Evolutionary conservation across 2,329 filamentous ascomycete species (phyloP).

Genomic region (Sporothrix variecibatus): DNA sequence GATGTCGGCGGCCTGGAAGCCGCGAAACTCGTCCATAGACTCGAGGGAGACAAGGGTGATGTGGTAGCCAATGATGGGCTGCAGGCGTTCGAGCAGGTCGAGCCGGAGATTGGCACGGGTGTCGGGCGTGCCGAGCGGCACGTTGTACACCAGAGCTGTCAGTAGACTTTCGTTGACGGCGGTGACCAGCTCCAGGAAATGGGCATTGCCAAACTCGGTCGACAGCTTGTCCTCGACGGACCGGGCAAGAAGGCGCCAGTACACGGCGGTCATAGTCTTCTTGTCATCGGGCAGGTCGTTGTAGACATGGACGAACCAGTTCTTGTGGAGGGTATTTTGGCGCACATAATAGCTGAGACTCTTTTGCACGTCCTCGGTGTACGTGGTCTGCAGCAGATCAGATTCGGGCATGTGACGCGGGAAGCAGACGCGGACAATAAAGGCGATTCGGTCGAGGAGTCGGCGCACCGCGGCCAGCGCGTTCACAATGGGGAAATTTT

Average conservation of each 20-base stretch:
- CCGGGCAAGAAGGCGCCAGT: neutral
- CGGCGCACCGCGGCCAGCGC: neutral
- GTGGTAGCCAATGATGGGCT: neutral
- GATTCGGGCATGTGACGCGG: no score
- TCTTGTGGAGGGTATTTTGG: neutral
- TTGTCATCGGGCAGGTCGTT: slow-evolving; percentile 1
- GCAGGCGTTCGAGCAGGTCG: neutral
- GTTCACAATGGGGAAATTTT: neutral
- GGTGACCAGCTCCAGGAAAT: neutral
- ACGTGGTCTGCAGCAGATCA: neutral
- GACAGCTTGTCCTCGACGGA: neutral
- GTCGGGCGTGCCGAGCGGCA: neutral
- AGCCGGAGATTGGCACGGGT: neutral
- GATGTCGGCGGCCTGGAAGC: neutral
- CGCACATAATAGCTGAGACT: slow-evolving; percentile 12
- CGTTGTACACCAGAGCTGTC: neutral
- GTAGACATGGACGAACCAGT: slow-evolving; percentile 13
- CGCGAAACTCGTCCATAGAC: neutral
- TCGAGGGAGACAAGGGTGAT: neutral
- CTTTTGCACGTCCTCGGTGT: neutral
- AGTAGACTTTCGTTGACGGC: neutral
- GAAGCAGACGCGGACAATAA: neutral
- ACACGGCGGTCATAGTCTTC: slow-evolving; percentile 17
- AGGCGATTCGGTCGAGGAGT: neutral
- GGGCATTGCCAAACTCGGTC: neutral